Evolutionary conservation across 176 grass and related monocot species (phyloP), one percentile per base, ranked within the genome.

Genomic region (maize (Zea mays)): DNA sequence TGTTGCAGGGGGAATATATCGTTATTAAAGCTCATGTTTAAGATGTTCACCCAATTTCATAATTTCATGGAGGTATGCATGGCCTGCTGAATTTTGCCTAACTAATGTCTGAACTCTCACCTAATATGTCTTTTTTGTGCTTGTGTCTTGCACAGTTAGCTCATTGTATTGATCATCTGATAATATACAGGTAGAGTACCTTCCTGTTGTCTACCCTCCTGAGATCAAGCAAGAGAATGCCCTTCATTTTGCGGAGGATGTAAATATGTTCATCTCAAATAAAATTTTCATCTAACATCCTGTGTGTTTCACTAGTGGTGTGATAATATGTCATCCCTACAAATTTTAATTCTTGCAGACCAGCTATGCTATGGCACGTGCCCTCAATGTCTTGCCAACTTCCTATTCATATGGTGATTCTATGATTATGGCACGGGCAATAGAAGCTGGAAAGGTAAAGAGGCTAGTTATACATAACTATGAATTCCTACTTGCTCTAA

Each of bases 11-110:
- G 96, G 73, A 96, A 99, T 83, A 88, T 95, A 85, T 90, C 90
- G 8, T 76, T 99, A 48, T 40, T 76, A 75, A 83, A 77, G 59
- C 92, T 95, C 82, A 89, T 95, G 92, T 95, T 95, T 61, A 99
- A 91, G 81, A 99, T 99, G 96, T 99, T 99, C 85, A 92, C 92
- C 67, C 96, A 99, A 42, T 93, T 99, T 84, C 96, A 99, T 73
- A 99, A 99, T 86, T 99, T 99, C 83, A 99, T 99, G 92, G 96
- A 99, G 96, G 96, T 99, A 82, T 74, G 38, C 80, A 83, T 76
- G 69, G 54, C 77, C 81, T 65, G 21, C 59, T 71, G 40, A 47
- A 0, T 27, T 69, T 36, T 12, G 38, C 63, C 27, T 65, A 39
- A 43, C 19, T 72, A 63, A 63, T 21, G 58, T 73, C 21, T 52